Evolutionary conservation across 495 filamentous ascomycete genomes (phyloP), one percentile per base, ranked within the genome.

Genomic region (Tuber calosporum): DNA sequence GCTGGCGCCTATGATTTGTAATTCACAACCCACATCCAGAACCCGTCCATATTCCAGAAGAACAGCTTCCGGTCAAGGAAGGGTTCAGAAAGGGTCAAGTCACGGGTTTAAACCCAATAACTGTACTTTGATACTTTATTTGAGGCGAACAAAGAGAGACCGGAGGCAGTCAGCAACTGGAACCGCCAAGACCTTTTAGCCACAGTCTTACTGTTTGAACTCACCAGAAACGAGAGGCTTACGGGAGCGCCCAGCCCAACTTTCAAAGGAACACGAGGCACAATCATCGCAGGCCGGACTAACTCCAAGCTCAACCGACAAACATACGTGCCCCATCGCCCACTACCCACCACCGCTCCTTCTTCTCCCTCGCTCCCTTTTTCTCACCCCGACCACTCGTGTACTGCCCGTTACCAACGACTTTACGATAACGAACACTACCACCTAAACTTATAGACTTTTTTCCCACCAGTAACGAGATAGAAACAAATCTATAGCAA

Each of bases 401-500:
- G 11, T 15, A 30, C n/a, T 9, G 48, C 48, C 53, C 53, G 26
- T 34, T 34, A 34, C 53, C 13, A 62, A 62, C 53, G 26, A 62
- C 26, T 62, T 30, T 62, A 62, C 53, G 53, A 62, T 62, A 62
- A 62, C 53, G 53, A 34, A 2, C 26, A 62, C 53, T 17, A 62
- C 53, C 26, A 62, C 15, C 26, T 17, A 34, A 34, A 34, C 26
- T 17, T 62, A 34, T 34, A 62, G 53, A 62, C 53, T 17, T 62
- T 45, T 53, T n/a, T 17, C 53, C 53, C 26, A 30, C 53, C 6
- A 74, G n/a, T 26, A 68, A 36, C 66, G 39, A 67, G 26, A 34
- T 62, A 62, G 53, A 62, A 62, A 62, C 53, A 75, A 74, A 37
- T 26, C 75, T 48, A 43, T 73, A 48, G 83, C 74, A 38, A 87